Base-by-base conservation (phyloP, 352 stramenopile species). In the Phytophthora multivora region DNA sequence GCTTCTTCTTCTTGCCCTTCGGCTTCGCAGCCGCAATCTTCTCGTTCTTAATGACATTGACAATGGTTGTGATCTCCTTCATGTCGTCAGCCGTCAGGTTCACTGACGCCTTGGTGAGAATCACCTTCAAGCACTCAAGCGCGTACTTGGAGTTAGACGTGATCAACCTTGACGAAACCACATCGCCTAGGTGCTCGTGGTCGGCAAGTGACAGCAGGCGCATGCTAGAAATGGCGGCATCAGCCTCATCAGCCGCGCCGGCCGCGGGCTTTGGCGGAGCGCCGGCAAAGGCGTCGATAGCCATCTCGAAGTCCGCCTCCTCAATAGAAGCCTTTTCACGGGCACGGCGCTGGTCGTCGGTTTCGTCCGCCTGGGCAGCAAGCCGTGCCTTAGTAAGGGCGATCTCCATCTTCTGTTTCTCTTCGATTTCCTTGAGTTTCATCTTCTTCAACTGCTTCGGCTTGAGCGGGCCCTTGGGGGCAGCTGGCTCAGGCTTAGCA, bases 31-130 rank as follows among this genome's bases (percentile, higher is more conserved):
- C 72, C 18, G 75, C 73, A 63, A 94, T 94, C 69, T 94, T 94
- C 38, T 94, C 85, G 68, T 94, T 94, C 77, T 94, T 91, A 60
- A 94, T 87, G 46, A 93, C 81, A 69, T 94, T 94, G 58, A 92
- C 79, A 39, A 92, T 88, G 47, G 85, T 94, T 63, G 81, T 92
- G 43, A 94, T 72, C 63, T 94, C 85, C 72, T 94, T 94, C 79
- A 92, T 90, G 68, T 92, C 85, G 66, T 94, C 83, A 4, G 79
- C 85, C 33, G 79, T 92, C 36, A 94, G 59, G 64, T 90, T 92
- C 47, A 85, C 69, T 26, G 81, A 91, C 19, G 75, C 84, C 70
- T 90, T 86, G 12, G 84, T 90, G n/a, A 93, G 54, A 21, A 93
- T 76, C 51, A 90, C 80, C 69, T 93, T 93, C 39, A 93, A 83